A percentile compares a stretch with the other conserved stretches of the same genome.
These are phyloP conservation scores for Mycena maculata DNA, from an alignment of 768 basidiomycete genomes.

Conservation along the genomic window DNA sequence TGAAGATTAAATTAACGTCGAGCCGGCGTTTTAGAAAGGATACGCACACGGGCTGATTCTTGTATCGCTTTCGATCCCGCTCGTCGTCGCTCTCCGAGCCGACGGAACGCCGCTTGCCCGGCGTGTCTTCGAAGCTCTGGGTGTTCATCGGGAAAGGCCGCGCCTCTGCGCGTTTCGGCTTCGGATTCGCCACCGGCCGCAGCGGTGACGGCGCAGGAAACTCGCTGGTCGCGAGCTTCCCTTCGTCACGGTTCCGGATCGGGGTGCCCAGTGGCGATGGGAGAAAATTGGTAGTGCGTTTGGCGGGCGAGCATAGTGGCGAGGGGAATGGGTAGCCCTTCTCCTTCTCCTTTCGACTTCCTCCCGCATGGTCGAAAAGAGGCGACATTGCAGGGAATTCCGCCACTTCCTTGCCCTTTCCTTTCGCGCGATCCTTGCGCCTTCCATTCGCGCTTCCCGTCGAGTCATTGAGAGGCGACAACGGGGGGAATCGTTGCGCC, in stretches of 20 bases:
- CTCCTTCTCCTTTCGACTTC: slow-evolving; percentile 12
- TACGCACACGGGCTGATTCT: slow-evolving; percentile 19
- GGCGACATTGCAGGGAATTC: neutral
- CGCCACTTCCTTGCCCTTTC: slow-evolving; percentile 10
- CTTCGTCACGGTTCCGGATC: neutral
- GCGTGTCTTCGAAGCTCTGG: neutral
- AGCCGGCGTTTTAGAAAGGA: neutral
- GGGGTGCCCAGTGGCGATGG: slow-evolving; percentile 24
- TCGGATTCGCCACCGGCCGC: neutral
- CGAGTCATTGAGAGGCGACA: neutral
- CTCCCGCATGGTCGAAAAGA: neutral
- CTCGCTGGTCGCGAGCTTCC: neutral
- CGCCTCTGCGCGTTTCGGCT: slow-evolving; percentile 1
- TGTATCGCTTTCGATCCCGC: slow-evolving; percentile 29
- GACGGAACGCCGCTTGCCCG: slow-evolving; percentile 25
- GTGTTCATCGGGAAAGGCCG: slow-evolving; percentile 31
- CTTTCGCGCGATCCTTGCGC: slow-evolving; percentile 15
- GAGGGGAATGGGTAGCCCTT: slow-evolving; percentile 4
- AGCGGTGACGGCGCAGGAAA: slow-evolving; percentile 26
- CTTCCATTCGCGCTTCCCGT: slow-evolving; percentile 12
- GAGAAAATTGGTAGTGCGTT: neutral
- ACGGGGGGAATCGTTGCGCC: too few species aligned
- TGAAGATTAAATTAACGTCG: neutral
- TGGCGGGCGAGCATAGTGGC: slow-evolving; percentile 20
- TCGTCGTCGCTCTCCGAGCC: slow-evolving; percentile 28